phyloP scores from a whole-genome alignment of 164 flowering plant species.

The Chimonanthus praecox region DNA sequence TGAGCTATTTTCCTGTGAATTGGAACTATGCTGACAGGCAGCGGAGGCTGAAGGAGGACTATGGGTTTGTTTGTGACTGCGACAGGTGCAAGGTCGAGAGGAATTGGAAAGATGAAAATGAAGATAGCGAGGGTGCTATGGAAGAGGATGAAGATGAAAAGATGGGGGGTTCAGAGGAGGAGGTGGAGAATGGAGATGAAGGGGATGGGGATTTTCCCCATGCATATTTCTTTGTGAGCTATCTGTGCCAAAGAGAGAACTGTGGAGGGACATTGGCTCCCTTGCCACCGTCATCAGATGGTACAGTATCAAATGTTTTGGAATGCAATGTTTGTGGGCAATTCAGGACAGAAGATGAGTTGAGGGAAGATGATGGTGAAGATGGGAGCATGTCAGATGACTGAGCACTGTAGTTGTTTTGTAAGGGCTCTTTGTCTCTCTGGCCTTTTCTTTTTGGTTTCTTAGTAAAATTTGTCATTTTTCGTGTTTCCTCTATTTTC shows the following conservation, averaged over 20 bases:
- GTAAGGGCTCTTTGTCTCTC: too few relatives aligned
- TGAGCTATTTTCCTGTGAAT: conserved; percentile 89
- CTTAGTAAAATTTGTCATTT: too few relatives aligned
- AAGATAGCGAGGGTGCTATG: conserved; percentile 18
- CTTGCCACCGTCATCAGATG: conserved; percentile 44
- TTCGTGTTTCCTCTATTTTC: too few relatives aligned
- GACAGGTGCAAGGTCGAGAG: conserved; percentile 85
- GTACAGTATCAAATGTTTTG: conserved; percentile 32
- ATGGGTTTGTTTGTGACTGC: conserved; percentile 69
- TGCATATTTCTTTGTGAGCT: conserved; percentile 72
- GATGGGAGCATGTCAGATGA: conserved; percentile 20
- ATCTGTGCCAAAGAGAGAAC: conserved; percentile 52
- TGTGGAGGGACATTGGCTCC: conserved; percentile 91
- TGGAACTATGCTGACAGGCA: conserved; percentile 48
- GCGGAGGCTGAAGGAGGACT: conserved; percentile 62
- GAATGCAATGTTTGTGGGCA: conserved; percentile 89
- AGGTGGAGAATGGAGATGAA: conserved; percentile 7
- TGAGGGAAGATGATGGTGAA: conserved; percentile 12
- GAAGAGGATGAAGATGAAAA: conserved; percentile 32
- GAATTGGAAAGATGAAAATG: conserved; percentile 46
- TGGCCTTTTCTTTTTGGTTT: too few relatives aligned
- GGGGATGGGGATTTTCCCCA: conserved; percentile 59
- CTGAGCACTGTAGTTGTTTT: conserved; percentile 2
- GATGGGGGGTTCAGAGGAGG: conserved; percentile 18
- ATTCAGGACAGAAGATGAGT: conserved; percentile 25